phyloP scores from a whole-genome alignment of 306 rosid species.

The Mimosa bimucronata region DNA sequence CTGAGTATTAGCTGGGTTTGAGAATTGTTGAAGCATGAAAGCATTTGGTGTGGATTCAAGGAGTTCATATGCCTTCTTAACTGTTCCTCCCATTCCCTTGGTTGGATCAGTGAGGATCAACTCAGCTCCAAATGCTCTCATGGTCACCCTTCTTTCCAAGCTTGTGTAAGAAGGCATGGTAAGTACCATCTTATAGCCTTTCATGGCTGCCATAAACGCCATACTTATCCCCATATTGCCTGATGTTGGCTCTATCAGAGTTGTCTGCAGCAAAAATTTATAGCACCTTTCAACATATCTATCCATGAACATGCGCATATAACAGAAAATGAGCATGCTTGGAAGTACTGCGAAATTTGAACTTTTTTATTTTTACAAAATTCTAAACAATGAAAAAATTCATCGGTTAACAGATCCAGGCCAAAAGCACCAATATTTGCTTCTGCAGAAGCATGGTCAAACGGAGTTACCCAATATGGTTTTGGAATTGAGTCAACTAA shows the following conservation, averaged over 20 bases:
- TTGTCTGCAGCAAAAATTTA: conserved; percentile 48
- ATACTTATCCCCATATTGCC: conserved; percentile 83
- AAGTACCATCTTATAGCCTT: conserved; percentile 65
- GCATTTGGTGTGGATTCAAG: conserved; percentile 71
- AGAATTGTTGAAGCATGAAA: conserved; percentile 73
- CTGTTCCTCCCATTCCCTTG: conserved; percentile 78
- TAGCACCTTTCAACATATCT: not conserved
- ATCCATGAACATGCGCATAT: not conserved
- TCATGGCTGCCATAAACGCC: conserved; percentile 76
- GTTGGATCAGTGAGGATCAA: conserved; percentile 69
- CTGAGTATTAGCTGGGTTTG: conserved; percentile 73
- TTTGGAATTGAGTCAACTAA: conserved; percentile 28
- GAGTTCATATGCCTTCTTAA: conserved; percentile 70
- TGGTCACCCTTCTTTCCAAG: conserved; percentile 74
- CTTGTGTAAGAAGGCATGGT: conserved; percentile 84
- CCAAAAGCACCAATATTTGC: not conserved
- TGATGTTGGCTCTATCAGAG: conserved; percentile 71
- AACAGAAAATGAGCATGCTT: not conserved
- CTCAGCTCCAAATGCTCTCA: conserved; percentile 79
- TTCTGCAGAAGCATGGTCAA: not conserved
- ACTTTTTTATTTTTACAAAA: not conserved
- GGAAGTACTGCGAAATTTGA: not conserved
- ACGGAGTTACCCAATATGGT: not conserved
- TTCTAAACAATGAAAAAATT: not conserved
- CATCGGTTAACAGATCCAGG: not conserved